Evolutionary conservation across 768 basidiomycete genomes (phyloP).

Genomic region (Russula brevipes): DNA sequence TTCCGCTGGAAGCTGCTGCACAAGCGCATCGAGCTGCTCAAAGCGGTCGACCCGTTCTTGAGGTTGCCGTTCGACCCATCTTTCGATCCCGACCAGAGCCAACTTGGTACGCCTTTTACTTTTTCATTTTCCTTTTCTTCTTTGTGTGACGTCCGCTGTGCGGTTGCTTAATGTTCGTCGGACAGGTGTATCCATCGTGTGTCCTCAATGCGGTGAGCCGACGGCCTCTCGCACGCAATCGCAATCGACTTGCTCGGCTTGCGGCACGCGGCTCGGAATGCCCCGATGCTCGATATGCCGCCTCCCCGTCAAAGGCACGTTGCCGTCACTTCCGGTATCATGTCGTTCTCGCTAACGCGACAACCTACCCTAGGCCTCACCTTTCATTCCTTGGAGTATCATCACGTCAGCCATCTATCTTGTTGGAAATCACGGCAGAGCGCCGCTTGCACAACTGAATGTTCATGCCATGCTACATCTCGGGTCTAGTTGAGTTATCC

Average conservation of each 20-base stretch:
- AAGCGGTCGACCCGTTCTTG: slow-evolving; percentile 43
- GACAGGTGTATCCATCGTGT: slow-evolving; percentile 32
- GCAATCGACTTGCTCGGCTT: slow-evolving; percentile 44
- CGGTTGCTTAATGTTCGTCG: neutral
- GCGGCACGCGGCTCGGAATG: slow-evolving; percentile 40
- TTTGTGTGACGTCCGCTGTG: neutral
- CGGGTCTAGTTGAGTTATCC: neutral
- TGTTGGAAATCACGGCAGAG: slow-evolving; percentile 54
- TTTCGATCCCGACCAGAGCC: slow-evolving; percentile 24
- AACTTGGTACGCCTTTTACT: slow-evolving; percentile 22
- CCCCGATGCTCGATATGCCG: slow-evolving; percentile 68
- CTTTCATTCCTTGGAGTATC: slow-evolving; percentile 55
- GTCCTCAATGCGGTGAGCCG: slow-evolving; percentile 23
- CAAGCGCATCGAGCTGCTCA: slow-evolving; percentile 70
- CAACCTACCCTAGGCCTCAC: slow-evolving; percentile 42
- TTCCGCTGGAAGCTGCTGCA: slow-evolving; percentile 66
- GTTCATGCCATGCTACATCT: slow-evolving; percentile 44
- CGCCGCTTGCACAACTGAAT: slow-evolving; percentile 58
- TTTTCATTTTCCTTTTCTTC: slow-evolving; percentile 29
- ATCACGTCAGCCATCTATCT: slow-evolving; percentile 59
- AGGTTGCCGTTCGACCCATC: neutral
- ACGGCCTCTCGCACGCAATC: slow-evolving; percentile 43
- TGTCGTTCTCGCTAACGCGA: neutral
- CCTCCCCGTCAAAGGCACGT: slow-evolving; percentile 66
- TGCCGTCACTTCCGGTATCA: neutral